Percentiles rank a stretch among this genome's conserved stretches.
Evolutionary conservation across 371 early-diverging fungal genomes (phyloP).

Genomic region (Rhizopus delemar): DNA sequence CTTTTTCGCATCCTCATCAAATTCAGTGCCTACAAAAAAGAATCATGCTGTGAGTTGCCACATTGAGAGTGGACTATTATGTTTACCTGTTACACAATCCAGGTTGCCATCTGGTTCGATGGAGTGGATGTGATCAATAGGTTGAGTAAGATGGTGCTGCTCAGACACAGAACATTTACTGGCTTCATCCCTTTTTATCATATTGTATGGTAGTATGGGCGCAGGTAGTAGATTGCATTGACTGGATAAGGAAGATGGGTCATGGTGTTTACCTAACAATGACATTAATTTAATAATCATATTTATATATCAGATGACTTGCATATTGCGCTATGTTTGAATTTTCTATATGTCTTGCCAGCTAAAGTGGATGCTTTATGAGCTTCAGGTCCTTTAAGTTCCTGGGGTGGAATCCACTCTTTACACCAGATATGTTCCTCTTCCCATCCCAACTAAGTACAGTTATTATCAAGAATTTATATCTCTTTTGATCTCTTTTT

Average conservation of each 20-base stretch:
- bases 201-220: slow-evolving; percentile 20
- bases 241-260: slow-evolving; percentile 14
- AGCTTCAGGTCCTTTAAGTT: slow-evolving; percentile 42
- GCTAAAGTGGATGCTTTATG: slow-evolving; percentile 47
- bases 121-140: slow-evolving; percentile 40
- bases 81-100: slow-evolving; percentile 31
- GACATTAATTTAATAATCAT: not conserved
- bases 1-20: slow-evolving; percentile 59
- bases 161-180: slow-evolving; percentile 30
- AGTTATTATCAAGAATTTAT: not conserved
- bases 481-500: not conserved
- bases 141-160: slow-evolving; percentile 40
- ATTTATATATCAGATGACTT: not conserved
- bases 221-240: not conserved
- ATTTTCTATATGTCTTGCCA: slow-evolving; percentile 43
- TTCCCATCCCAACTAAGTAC: slow-evolving; percentile 48
- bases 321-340: slow-evolving; percentile 12
- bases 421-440: slow-evolving; percentile 52
- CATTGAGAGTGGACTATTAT: not conserved
- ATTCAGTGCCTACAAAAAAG: slow-evolving; percentile 24
- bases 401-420: slow-evolving; percentile 48
- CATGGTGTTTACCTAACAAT: slow-evolving; percentile 8
- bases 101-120: slow-evolving; percentile 20
- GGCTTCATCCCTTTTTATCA: slow-evolving; percentile 16
- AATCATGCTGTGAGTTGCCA: not conserved